Percentiles rank a stretch among this genome's conserved stretches.
These are phyloP conservation scores for Chrysoporthe cubensis DNA, from an alignment of 2,329 filamentous ascomycete genomes.

Conservation along the genomic window DNA sequence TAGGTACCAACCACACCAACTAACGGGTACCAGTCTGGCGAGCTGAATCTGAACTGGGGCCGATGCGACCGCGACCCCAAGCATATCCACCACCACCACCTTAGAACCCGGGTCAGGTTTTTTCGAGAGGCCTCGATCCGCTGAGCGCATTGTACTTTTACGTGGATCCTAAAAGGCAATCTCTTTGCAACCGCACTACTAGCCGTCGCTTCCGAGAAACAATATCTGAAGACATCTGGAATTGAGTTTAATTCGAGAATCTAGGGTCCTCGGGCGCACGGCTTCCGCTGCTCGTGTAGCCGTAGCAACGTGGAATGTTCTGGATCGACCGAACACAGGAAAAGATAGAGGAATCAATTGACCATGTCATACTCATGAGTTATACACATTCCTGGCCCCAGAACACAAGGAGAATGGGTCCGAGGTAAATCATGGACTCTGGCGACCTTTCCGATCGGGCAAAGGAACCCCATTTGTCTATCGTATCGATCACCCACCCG, in stretches of 20 bases:
- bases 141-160: neutral
- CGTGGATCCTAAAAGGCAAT: neutral
- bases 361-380: conserved; percentile 12
- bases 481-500: neutral
- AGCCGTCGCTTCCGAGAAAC: no score
- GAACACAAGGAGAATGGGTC: conserved; percentile 3
- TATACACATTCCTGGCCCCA: conserved; percentile 12
- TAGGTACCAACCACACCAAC: neutral
- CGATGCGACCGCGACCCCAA: neutral
- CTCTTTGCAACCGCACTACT: neutral
- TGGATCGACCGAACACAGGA: neutral
- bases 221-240: neutral
- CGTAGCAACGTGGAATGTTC: neutral
- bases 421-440: conserved; percentile 14
- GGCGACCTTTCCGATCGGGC: neutral
- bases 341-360: conserved; percentile 12
- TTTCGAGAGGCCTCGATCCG: neutral
- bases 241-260: neutral
- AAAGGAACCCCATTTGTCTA: neutral
- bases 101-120: neutral
- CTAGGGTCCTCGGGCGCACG: neutral
- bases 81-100: neutral
- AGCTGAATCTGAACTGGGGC: neutral
- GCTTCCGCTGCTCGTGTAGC: neutral
- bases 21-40: neutral